phyloP scores from a whole-genome alignment of 148 eudicot species.

The Vaccinium corymbosum region DNA sequence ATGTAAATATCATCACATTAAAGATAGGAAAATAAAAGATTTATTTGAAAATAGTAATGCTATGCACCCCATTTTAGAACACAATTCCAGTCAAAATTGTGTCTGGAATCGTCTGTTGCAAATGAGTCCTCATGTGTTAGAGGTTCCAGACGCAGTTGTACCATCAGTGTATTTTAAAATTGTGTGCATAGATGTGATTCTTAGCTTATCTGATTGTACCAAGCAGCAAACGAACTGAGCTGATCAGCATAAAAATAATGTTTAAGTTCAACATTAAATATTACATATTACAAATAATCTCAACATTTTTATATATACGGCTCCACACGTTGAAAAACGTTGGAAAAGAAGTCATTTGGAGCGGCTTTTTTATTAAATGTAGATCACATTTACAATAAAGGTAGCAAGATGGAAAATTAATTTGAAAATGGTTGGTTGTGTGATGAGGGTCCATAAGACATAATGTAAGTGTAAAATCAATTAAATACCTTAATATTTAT shows the following conservation, averaged over 20 bases:
- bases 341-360: background rate
- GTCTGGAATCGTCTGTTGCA: too few species aligned
- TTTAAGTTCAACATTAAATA: background rate
- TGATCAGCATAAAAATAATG: too few species aligned
- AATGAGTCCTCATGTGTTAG: too few species aligned
- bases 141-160: too few species aligned
- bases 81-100: too few species aligned
- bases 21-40: background rate
- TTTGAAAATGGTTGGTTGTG: background rate
- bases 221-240: too few species aligned
- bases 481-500: background rate
- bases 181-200: too few species aligned
- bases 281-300: background rate
- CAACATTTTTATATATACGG: background rate
- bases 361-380: background rate
- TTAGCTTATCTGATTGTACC: too few species aligned
- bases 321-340: background rate
- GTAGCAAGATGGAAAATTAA: background rate
- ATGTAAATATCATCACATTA: background rate
- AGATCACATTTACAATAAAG: background rate
- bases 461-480: background rate
- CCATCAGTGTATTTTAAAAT: too few species aligned
- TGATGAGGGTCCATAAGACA: background rate
- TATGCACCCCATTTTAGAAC: too few species aligned
- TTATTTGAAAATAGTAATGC: background rate